Percentiles rank a stretch among this genome's conserved stretches.
Evolutionary conservation across 2,329 filamentous ascomycete genomes (phyloP).

Genomic region (Alternaria panax): DNA sequence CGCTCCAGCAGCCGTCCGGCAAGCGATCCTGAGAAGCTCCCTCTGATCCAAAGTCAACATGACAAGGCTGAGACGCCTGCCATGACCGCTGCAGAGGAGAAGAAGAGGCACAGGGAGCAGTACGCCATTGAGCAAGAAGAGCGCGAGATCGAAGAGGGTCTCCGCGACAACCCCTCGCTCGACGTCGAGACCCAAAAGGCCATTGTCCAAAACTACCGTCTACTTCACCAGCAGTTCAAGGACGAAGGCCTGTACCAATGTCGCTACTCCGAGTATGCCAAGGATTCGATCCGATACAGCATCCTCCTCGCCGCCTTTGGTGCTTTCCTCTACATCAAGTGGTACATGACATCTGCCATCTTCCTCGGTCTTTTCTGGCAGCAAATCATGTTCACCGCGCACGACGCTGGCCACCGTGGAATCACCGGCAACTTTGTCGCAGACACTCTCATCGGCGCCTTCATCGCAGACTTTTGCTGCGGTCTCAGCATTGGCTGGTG

Average conservation of each 20-base stretch:
- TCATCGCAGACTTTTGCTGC: slow-evolving; percentile 70
- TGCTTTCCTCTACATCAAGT: slow-evolving; percentile 56
- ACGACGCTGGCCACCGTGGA: slow-evolving; percentile 69
- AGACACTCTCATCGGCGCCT: slow-evolving; percentile 68
- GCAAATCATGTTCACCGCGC: slow-evolving; percentile 73
- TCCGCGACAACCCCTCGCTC: slow-evolving; percentile 58
- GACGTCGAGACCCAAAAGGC: slow-evolving; percentile 62
- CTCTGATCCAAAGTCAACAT: slow-evolving; percentile 16
- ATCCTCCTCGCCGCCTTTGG: slow-evolving; percentile 60
- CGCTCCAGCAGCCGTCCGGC: slow-evolving; percentile 20
- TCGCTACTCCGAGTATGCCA: slow-evolving; percentile 64
- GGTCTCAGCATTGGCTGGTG: slow-evolving; percentile 73
- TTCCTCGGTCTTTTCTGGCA: slow-evolving; percentile 72
- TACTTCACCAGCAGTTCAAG: slow-evolving; percentile 62
- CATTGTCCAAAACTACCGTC: slow-evolving; percentile 64
- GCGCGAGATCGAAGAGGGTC: slow-evolving; percentile 49
- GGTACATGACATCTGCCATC: slow-evolving; percentile 65
- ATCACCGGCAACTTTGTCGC: slow-evolving; percentile 66
- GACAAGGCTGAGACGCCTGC: slow-evolving; percentile 13
- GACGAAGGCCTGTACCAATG: slow-evolving; percentile 67
- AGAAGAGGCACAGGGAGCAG: slow-evolving; percentile 33
- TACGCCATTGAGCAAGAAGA: slow-evolving; percentile 47
- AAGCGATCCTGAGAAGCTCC: slow-evolving; percentile 34
- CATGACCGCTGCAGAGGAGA: slow-evolving; percentile 18
- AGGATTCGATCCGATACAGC: slow-evolving; percentile 64